Conservation (phyloP, 179 eudicot genomes). For the Gypsophila paniculata region DNA sequence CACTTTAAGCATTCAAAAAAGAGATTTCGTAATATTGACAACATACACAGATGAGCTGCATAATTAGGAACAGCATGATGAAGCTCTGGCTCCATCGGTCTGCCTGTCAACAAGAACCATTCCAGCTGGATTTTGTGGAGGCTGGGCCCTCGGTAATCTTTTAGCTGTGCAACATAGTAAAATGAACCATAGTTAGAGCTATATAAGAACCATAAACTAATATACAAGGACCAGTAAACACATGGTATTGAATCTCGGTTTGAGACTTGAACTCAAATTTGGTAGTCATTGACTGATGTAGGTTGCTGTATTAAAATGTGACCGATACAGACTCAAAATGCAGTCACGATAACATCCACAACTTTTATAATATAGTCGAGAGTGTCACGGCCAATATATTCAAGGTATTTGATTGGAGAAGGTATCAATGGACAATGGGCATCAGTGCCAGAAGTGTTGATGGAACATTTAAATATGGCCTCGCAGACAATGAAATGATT, state of each 20-base stretch:
- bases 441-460: background rate
- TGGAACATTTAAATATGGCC: background rate
- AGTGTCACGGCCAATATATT: too few relatives aligned
- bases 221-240: background rate
- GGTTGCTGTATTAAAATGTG: background rate
- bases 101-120: constrained; percentile 92
- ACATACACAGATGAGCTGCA: constrained; percentile 15
- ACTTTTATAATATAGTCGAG: too few relatives aligned
- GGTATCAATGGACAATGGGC: too few relatives aligned
- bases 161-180: constrained; percentile 47
- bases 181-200: constrained; percentile 14
- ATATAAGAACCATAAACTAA: background rate
- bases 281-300: background rate
- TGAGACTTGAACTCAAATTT: background rate
- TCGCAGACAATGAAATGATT: background rate
- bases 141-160: constrained; percentile 81
- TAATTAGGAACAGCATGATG: constrained; percentile 74
- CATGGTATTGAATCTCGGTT: background rate
- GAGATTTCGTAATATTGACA: constrained; percentile 1
- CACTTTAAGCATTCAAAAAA: constrained; percentile 7
- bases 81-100: constrained; percentile 59
- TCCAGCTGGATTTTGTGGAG: constrained; percentile 84
- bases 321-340: background rate
- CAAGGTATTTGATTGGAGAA: too few relatives aligned
- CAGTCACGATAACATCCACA: background rate